phyloP scores from a whole-genome alignment of 2,329 filamentous ascomycete genomes.

The Cryphonectria parasitica region DNA sequence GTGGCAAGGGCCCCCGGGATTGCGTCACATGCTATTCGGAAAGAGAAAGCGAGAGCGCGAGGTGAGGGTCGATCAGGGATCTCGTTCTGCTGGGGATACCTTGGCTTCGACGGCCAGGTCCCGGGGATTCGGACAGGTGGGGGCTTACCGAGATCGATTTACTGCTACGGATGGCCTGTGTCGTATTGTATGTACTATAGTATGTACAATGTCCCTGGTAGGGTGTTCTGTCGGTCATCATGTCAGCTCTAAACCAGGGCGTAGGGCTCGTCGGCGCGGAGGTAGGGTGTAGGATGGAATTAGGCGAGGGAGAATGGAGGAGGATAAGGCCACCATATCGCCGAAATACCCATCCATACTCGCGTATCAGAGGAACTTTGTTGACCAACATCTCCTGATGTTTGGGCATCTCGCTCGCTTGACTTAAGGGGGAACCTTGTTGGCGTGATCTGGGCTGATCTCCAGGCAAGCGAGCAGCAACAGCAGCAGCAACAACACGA shows the following conservation, averaged over 20 bases:
- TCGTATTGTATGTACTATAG: no score
- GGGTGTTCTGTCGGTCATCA: neutral
- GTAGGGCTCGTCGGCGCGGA: neutral
- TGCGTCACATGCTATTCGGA: neutral
- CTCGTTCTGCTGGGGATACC: neutral
- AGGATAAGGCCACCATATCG: neutral
- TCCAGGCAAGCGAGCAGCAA: neutral
- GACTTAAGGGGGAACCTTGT: neutral
- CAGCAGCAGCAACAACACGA: neutral
- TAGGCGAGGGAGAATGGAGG: neutral
- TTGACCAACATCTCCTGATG: neutral
- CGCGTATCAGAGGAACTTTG: neutral
- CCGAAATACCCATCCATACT: neutral
- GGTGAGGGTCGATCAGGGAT: neutral
- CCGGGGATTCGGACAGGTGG: constrained; percentile 17
- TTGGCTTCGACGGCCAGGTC: neutral
- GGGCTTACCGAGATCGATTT: constrained; percentile 10
- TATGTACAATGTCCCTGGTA: no score
- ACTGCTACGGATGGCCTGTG: neutral
- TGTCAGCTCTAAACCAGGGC: neutral
- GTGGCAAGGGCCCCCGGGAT: neutral
- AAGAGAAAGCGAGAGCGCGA: neutral
- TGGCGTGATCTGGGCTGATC: neutral
- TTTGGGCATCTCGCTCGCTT: neutral
- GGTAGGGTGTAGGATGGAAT: neutral